These are phyloP conservation scores for Plasmodium sp. DNA, from an alignment of 169 alveolate genomes.

Conservation along the genomic window DNA sequence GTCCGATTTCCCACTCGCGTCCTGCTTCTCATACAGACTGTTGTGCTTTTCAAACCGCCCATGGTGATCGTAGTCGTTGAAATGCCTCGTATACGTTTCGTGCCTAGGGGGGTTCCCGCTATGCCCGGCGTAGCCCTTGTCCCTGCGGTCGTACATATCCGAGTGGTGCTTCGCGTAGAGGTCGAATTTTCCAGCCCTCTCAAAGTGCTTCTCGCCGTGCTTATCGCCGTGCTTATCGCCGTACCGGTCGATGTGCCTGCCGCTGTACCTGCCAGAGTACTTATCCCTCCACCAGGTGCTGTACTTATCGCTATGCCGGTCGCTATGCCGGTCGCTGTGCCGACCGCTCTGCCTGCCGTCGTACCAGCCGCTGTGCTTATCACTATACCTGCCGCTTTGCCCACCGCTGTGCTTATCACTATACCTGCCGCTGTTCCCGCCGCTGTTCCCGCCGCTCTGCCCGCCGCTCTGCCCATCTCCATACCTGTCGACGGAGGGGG, in stretches of 20 bases:
- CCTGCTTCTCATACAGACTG: background rate
- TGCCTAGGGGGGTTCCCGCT: background rate
- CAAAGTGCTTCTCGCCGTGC: background rate
- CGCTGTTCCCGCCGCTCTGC: background rate
- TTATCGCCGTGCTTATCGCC: no score
- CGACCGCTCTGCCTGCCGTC: no score
- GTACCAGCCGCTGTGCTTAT: background rate
- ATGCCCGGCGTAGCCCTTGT: background rate
- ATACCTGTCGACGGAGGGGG: background rate
- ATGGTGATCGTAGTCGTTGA: background rate
- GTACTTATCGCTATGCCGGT: no score
- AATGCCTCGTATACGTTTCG: background rate
- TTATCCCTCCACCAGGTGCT: no score
- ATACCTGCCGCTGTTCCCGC: background rate
- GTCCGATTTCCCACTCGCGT: background rate
- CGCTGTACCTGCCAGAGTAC: no score
- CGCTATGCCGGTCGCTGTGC: no score
- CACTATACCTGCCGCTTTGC: background rate
- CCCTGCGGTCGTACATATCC: background rate
- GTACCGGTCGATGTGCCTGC: no score
- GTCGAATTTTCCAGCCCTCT: background rate
- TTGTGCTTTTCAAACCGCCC: background rate
- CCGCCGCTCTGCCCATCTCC: background rate
- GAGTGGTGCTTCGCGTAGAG: background rate
- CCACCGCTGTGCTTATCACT: background rate